Evolutionary conservation across 1,139 yeast genomes (phyloP), one percentile per base, ranked within the genome.

Genomic region (Candida neerlandica): DNA sequence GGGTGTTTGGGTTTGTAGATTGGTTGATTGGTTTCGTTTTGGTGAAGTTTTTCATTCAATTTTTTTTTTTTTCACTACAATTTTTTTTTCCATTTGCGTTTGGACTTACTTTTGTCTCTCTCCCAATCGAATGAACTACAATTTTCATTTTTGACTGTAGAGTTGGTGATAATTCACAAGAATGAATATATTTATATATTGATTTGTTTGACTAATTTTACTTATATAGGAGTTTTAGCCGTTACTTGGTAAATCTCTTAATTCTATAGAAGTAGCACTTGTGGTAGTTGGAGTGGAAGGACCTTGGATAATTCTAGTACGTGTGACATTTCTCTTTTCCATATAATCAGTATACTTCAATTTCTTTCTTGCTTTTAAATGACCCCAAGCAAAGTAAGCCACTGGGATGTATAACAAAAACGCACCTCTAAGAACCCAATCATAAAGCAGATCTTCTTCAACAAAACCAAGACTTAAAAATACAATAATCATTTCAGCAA

Each of bases 401-500:
- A 69, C 55, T 1, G 80, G 80, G 11, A 74, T 58, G 54, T 75
- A 75, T 2, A 58, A 49, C 51, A 74, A 57, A 35, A 75, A 60
- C 1, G 63, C 61, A 1, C 51, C 55, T 56, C 71, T 65, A 35
- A 71, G 53, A 1, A 61, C 50, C 26, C 58, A 40, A 44, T 71
- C 77, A 49, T 67, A 58, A 47, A 58, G 45, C 61, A 62, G 64
- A 29, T 55, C 59, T n/a, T 72, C 77, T 5, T 68, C 66, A 5
- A 73, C 76, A 53, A 74, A 74, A 35, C 72, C 76, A 46, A 82
- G 66, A 49, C 82, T 74, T 51, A 84, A 66, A 53, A 84, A 77
- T 7, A 80, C 58, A 50, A 82, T 63, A n/a, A 74, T 65, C 69
- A 82, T 75, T 61, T 85, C 89, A 40, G 84, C 71, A 1, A 69